These are phyloP conservation scores for Phanerodontia chrysosporium DNA, from an alignment of 768 basidiomycete species.

Conservation along the genomic window DNA sequence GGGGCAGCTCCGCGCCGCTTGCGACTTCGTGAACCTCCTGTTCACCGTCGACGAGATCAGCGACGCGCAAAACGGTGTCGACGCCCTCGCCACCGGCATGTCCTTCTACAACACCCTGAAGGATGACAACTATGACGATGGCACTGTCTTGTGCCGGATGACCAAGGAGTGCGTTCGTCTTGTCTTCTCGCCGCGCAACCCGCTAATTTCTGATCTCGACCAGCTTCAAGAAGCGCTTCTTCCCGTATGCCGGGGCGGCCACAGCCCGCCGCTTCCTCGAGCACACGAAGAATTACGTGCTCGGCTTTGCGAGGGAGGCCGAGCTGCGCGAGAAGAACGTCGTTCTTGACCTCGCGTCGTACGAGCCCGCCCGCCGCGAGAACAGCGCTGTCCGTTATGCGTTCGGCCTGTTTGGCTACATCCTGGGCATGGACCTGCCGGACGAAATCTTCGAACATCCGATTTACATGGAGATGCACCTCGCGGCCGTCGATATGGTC, in stretches of 20 bases:
- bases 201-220: neutral
- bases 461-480: slow-evolving; percentile 47
- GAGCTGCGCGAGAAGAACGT: slow-evolving; percentile 52
- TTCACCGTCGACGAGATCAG: slow-evolving; percentile 68
- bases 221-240: slow-evolving; percentile 54
- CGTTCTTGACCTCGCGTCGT: slow-evolving; percentile 51
- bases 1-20: slow-evolving; percentile 53
- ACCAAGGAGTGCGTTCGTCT: slow-evolving; percentile 50
- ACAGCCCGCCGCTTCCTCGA: slow-evolving; percentile 46
- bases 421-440: slow-evolving; percentile 57
- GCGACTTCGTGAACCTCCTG: slow-evolving; percentile 62
- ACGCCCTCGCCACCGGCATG: slow-evolving; percentile 49
- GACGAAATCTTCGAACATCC: slow-evolving; percentile 57
- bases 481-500: slow-evolving; percentile 59
- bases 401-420: slow-evolving; percentile 59
- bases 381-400: slow-evolving; percentile 64
- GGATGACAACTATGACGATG: slow-evolving; percentile 48
- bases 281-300: slow-evolving; percentile 52
- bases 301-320: slow-evolving; percentile 54
- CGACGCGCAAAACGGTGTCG: slow-evolving; percentile 57
- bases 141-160: slow-evolving; percentile 52
- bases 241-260: slow-evolving; percentile 38
- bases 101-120: slow-evolving; percentile 50
- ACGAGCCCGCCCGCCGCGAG: slow-evolving; percentile 56
- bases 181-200: neutral